phyloP scores from a whole-genome alignment of 225 moss, liverwort and hornwort species.

The Ulota crispa region DNA sequence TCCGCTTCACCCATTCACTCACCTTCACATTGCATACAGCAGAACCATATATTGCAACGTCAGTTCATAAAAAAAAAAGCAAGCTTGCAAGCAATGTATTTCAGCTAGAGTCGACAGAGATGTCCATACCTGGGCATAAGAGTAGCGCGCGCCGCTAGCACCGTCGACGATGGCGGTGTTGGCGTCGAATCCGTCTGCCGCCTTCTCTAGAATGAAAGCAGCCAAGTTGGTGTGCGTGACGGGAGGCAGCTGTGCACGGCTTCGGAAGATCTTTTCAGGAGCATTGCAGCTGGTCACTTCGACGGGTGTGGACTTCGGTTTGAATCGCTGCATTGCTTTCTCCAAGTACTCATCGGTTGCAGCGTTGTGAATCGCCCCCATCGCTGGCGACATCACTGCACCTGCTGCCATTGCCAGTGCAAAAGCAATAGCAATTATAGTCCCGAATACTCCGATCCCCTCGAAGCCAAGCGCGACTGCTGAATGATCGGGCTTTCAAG shows the following conservation, averaged over 20 bases:
- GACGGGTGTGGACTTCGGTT: not conserved
- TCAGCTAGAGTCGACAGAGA: not conserved
- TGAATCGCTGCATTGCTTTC: conserved; percentile 1
- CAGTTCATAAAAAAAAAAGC: not conserved
- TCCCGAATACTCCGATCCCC: too few species aligned
- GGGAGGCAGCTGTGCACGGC: conserved; percentile 8
- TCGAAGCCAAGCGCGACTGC: too few species aligned
- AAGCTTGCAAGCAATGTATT: not conserved
- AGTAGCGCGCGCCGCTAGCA: conserved; percentile 21
- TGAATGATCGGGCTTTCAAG: too few species aligned
- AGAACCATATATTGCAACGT: not conserved
- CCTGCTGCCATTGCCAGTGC: conserved; percentile 10
- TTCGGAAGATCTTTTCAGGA: conserved; percentile 26
- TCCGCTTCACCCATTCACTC: conserved; percentile 36
- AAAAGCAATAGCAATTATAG: too few species aligned
- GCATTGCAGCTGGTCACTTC: not conserved
- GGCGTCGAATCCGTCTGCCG: conserved; percentile 23
- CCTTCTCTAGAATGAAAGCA: conserved; percentile 35
- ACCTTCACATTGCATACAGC: conserved; percentile 21
- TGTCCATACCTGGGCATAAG: conserved; percentile 36
- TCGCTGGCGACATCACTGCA: not conserved
- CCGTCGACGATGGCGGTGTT: conserved; percentile 44
- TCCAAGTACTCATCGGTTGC: not conserved
- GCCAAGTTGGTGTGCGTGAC: conserved; percentile 37
- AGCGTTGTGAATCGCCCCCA: not conserved